Evolutionary conservation across 2,329 filamentous ascomycete genomes (phyloP), one percentile per base, ranked within the genome.

Genomic region (Colletotrichum brevisporum): DNA sequence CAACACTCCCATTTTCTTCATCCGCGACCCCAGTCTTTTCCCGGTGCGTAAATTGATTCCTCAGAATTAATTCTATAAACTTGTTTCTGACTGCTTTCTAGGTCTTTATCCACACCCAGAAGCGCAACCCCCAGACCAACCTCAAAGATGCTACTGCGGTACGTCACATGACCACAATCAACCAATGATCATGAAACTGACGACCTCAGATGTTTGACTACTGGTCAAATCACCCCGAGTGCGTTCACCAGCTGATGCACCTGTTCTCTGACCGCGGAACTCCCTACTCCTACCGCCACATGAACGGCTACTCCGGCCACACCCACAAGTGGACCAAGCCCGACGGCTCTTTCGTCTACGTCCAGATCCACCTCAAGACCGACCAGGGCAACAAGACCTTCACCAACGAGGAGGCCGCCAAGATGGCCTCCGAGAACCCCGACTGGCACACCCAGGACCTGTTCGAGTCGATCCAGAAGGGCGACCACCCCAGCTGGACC

Each of bases 1-100:
- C 82, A 94, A 94, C 81, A 94, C 91, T 0, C 92, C 92, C 1
- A 85, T 94, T 27, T 94, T 94, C 84, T 94, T 94, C 84, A 75
- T 94, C 26, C 86, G 92, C 51, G 92, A 94, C 73, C 91, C 92
- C 2, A 86, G 87, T 75, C 93, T 94, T 78, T 94, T 93, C 81
- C 91, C 91, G 43, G 82, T 67, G 59, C 41, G 45, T 55, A 13
- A 2, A n/a, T 5, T 6, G 18, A 5, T 5, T 27, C n/a, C n/a
- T n/a, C n/a, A n/a, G n/a, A 10, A 15, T 47, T 3, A 27, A 15
- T 13, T 3, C 2, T 41, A 10, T 5, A 0, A 6, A 48, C 6
- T 12, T 39, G 27, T 4, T 13, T 15, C 13, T 54, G n/a, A 67
- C 56, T n/a, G 13, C 41, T 21, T 45, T 15, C 9, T 13, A 62